Conservation (phyloP, 1,284 basidiomycete species). For the Ganoderma resinaceum region DNA sequence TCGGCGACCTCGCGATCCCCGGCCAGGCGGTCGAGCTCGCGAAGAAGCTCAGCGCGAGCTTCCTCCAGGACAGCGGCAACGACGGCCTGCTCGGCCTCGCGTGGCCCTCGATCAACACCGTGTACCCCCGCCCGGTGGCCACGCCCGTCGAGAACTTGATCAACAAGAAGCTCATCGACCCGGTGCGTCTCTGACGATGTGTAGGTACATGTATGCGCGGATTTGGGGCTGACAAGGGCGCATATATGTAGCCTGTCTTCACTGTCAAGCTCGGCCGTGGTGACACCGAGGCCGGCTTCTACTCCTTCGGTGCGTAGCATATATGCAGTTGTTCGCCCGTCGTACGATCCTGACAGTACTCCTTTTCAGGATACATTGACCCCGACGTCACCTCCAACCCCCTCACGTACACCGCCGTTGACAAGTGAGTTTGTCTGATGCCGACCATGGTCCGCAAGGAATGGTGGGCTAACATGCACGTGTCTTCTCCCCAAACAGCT, state of each 20-base stretch:
- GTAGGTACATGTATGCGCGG: background rate
- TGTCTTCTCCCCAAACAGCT: slow-evolving; percentile 26
- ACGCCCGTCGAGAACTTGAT: slow-evolving; percentile 49
- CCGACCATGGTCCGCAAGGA: background rate
- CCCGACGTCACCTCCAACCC: slow-evolving; percentile 37
- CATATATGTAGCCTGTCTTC: slow-evolving; percentile 37
- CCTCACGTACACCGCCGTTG: slow-evolving; percentile 38
- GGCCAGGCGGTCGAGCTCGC: slow-evolving; percentile 47
- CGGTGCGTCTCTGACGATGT: slow-evolving; percentile 28
- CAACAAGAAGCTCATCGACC: slow-evolving; percentile 39
- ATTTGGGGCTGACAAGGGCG: background rate
- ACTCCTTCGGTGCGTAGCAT: slow-evolving; percentile 41
- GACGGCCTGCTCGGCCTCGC: slow-evolving; percentile 46
- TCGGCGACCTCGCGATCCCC: slow-evolving; percentile 42
- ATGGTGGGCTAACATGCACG: background rate
- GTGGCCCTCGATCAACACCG: slow-evolving; percentile 46
- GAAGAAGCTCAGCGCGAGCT: slow-evolving; percentile 42
- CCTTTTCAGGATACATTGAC: slow-evolving; percentile 39
- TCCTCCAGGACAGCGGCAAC: slow-evolving; percentile 44
- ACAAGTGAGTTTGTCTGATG: slow-evolving; percentile 36
- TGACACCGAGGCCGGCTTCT: slow-evolving; percentile 41
- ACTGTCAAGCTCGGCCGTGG: slow-evolving; percentile 43
- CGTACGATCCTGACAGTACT: background rate
- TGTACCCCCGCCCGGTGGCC: slow-evolving; percentile 40
- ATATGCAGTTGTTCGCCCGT: background rate